These are phyloP conservation scores for Pyrenochaeta sp. DNA, from an alignment of 2,329 filamentous ascomycete species.

Conservation along the genomic window DNA sequence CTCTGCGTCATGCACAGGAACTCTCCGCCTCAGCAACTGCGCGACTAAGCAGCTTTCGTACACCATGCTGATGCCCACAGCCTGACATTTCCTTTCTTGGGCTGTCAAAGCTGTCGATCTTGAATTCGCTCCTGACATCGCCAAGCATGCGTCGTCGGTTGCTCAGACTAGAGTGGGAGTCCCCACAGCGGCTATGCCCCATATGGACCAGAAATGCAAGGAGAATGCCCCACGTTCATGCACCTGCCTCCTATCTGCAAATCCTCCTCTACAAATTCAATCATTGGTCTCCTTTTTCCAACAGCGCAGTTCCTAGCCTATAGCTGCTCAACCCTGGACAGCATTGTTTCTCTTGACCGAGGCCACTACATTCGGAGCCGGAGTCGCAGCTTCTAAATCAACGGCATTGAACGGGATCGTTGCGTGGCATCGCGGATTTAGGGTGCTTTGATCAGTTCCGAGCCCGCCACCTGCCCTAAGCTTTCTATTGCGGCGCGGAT, in stretches of 20 bases:
- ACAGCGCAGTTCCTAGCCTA: not conserved
- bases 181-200: conserved; percentile 6
- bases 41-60: not conserved
- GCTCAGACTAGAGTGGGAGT: conserved; percentile 10
- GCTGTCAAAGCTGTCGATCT: conserved; percentile 23
- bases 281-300: conserved; percentile 6
- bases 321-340: not conserved
- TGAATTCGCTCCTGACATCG: conserved; percentile 21
- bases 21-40: not conserved
- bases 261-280: not conserved
- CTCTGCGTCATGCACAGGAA: not conserved
- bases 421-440: conserved; percentile 24
- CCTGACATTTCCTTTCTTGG: conserved; percentile 7
- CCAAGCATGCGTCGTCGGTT: conserved; percentile 19
- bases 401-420: conserved; percentile 28
- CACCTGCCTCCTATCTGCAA: conserved; percentile 5
- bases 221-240: conserved; percentile 12
- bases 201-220: conserved; percentile 4
- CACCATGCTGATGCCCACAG: conserved; percentile 4
- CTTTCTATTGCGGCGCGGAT: conserved; percentile 22
- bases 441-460: conserved; percentile 28
- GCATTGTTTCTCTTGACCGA: not conserved
- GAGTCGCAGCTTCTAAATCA: conserved; percentile 24
- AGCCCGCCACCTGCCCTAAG: conserved; percentile 27
- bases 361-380: conserved; percentile 6